Base-by-base conservation (phyloP, 208 protist genomes). In the Leishmania arabica region DNA sequence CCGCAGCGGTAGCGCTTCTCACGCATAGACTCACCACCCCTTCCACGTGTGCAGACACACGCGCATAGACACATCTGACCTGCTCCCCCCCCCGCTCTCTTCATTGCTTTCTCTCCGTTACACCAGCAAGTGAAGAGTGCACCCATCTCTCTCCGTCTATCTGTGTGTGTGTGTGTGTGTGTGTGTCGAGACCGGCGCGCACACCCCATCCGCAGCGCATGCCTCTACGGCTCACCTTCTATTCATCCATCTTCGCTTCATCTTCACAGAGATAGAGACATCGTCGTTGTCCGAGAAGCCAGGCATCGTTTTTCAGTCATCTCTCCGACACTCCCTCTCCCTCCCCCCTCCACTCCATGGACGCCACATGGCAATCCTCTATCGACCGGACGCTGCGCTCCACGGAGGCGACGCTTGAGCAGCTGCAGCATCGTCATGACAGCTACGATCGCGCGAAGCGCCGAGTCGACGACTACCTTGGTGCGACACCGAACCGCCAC, bases 301-400 rank as follows among this genome's bases (percentile, higher is more conserved):
- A 47, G 45, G 42, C 9, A 47, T 68, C 19, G 17, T 9, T 78
- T 31, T 78, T 45, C 31, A 19, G 7, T 17, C 56, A 3, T 78
- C 7, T 78, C 47, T 54, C 47, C 70, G 13, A 15, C 42, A 4
- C 47, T 3, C 8, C 69, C 69, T 53, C 60, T 80, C 65, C 49
- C 15, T 74, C 13, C 34, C 31, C 17, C 8, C 45, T 49, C 54
- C 49, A 4, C 19, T 47, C 56, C 62, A 86, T 88, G 85, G 56
- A 80, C 31, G 40, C 68, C 40, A 42, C 73, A 31, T 90, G 87
- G 87, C 69, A 81, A 54, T 71, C 58, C 13, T 82, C 85, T 9
- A 80, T 90, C 9, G 87, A 90, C 78, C 84, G 79, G 34, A 91
- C 86, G 60, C 82, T 95, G 76, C 87, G 87, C 49, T 83, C 72